Base-by-base conservation (phyloP, 2,329 filamentous ascomycete genomes). In the Colletotrichum coccodes region DNA sequence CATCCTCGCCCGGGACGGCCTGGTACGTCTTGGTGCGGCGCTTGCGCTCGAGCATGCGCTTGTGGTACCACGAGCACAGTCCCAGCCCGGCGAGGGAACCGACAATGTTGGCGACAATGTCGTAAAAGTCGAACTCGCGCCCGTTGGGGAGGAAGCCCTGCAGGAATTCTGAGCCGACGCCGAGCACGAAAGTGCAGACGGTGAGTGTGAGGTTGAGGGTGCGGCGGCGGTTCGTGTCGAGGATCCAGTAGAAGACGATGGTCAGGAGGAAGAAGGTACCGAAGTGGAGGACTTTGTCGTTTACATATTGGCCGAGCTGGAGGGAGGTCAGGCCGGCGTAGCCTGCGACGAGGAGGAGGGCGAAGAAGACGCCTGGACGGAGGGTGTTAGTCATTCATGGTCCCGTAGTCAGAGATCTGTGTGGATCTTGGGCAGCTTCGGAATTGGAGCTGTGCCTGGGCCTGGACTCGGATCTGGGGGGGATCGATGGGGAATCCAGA, bases 191-290 rank as follows among this genome's bases (percentile, higher is more conserved):
- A 6, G 95, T 97, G 82, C 94, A 97, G 69, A 94, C 85, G 26
- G 94, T 79, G 30, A 98, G 83, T 16, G 95, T 97, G 72, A 97
- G 83, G 80, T 99, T 92, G 56, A 97, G 84, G 23, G 90, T 92
- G 73, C 95, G 93, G 59, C 95, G 91, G 71, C 96, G 93, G 71
- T 91, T 92, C 60, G 94, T 97, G 79, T 99, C 96, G 75, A 98
- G 83, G 77, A 98, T 93, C 94, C 96, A 99, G 89, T 99, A 99
- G 86, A 98, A 98, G 73, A 88, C 83, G 72, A 93, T 81, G 18
- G 95, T 97, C 60, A 99, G 87, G 73, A 94, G 78, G 86, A 98
- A 97, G 85, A 99, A 98, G 75, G 93, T 95, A 67, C 94, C 71
- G 74, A 93, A 87, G 81, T 98, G 96, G 32, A 98, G 87, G 76